Conservation (phyloP, 164 flowering plant genomes). For the Pachysandra terminalis region DNA sequence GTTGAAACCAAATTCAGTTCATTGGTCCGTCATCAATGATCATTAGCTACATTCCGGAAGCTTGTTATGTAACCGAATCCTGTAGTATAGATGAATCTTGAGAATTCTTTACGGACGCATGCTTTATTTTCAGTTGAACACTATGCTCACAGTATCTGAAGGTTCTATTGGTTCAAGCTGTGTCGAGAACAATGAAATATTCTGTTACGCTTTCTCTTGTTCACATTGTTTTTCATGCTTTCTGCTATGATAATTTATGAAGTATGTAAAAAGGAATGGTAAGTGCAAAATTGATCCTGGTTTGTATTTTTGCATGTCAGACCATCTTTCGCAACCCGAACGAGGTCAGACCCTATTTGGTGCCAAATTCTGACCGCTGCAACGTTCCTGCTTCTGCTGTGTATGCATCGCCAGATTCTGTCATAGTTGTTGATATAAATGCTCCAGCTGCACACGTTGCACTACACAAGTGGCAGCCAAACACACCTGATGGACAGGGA, state of each 20-base stretch:
- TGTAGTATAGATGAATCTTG: too few relatives aligned
- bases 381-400: conserved; percentile 94
- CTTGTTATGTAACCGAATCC: too few relatives aligned
- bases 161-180: too few relatives aligned
- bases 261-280: background rate
- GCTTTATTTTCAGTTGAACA: too few relatives aligned
- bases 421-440: conserved; percentile 72
- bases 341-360: conserved; percentile 65
- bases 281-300: background rate
- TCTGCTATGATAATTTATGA: background rate
- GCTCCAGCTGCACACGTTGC: conserved; percentile 96
- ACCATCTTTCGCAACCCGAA: conserved; percentile 92
- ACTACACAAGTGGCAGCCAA: conserved; percentile 97
- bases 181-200: too few relatives aligned
- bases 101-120: too few relatives aligned
- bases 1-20: too few relatives aligned
- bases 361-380: conserved; percentile 87
- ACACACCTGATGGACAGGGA: conserved; percentile 96
- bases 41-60: too few relatives aligned
- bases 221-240: too few relatives aligned
- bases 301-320: conserved; percentile 34
- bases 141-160: too few relatives aligned
- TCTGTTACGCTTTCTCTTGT: too few relatives aligned
- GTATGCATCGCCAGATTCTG: conserved; percentile 74
- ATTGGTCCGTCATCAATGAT: too few relatives aligned